phyloP scores from a whole-genome alignment of 2,329 filamentous ascomycete species.

The Monosporascus ibericus region DNA sequence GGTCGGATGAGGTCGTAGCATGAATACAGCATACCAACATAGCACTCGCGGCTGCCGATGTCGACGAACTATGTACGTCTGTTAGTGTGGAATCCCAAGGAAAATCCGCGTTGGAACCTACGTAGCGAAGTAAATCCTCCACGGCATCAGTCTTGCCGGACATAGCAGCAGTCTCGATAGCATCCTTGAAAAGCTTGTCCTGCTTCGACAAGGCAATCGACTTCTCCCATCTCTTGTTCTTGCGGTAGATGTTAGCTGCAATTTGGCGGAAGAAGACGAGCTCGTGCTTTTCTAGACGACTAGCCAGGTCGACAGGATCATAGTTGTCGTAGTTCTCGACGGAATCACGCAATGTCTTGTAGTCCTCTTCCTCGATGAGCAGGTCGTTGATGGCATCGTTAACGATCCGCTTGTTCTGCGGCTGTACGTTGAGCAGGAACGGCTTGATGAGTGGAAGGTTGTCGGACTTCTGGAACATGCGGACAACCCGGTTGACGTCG shows the following conservation, averaged over 20 bases:
- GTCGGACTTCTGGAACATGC: constrained; percentile 98
- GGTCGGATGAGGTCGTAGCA: constrained; percentile 96
- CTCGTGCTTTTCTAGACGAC: constrained; percentile 93
- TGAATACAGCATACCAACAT: constrained; percentile 98
- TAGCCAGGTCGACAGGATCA: constrained; percentile 85
- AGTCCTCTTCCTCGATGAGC: constrained; percentile 96
- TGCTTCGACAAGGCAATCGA: constrained; percentile 97
- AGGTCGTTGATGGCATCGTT: constrained; percentile 98
- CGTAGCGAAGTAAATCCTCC: constrained; percentile 91
- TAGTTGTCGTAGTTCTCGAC: constrained; percentile 99
- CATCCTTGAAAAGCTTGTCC: constrained; percentile 99
- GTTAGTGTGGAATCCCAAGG: constrained; percentile 25
- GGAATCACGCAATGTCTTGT: constrained; percentile 96
- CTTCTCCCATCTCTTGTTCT: constrained; percentile 99
- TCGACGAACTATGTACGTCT: constrained; percentile 73
- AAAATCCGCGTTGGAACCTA: constrained; percentile 50
- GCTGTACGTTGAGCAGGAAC: constrained; percentile 92
- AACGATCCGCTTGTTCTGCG: constrained; percentile 95
- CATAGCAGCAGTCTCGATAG: constrained; percentile 93
- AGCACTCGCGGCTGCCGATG: constrained; percentile 97
- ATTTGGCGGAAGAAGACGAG: constrained; percentile 99
- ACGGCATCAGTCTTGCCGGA: constrained; percentile 88
- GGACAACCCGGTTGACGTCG: constrained; percentile 97
- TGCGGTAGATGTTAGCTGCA: constrained; percentile 95
- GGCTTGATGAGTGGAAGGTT: constrained; percentile 98